Conservation (phyloP, 1,284 basidiomycete species). For the Boletus semigastroideus region DNA sequence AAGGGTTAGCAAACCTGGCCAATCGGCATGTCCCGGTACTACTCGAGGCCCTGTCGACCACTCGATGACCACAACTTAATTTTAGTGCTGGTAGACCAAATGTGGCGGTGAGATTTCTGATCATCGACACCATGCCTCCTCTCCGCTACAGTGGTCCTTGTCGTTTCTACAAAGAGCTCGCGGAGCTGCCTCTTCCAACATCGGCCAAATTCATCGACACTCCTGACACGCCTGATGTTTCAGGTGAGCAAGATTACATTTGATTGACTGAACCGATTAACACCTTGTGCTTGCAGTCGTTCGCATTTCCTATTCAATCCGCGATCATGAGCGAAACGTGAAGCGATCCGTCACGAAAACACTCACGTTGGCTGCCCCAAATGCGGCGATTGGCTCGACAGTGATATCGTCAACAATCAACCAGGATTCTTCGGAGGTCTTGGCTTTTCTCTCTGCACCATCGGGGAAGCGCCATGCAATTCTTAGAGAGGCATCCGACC, state of each 20-base stretch:
- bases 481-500: constrained; percentile 42
- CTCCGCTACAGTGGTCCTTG: constrained; percentile 24
- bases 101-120: neutral
- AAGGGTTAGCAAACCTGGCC: too few relatives aligned
- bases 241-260: constrained; percentile 14
- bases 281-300: constrained; percentile 33
- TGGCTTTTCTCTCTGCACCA: constrained; percentile 44
- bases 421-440: constrained; percentile 45
- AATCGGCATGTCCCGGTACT: too few relatives aligned
- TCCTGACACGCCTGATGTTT: constrained; percentile 2
- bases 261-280: neutral
- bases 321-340: constrained; percentile 49
- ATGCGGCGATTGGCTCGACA: constrained; percentile 7
- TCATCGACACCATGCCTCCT: constrained; percentile 13
- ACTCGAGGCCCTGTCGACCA: too few relatives aligned
- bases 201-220: constrained; percentile 26
- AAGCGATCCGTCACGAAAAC: constrained; percentile 48
- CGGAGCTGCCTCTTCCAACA: constrained; percentile 41
- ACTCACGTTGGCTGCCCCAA: constrained; percentile 31
- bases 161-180: constrained; percentile 39
- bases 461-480: constrained; percentile 46
- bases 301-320: constrained; percentile 43
- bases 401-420: constrained; percentile 24
- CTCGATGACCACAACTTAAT: neutral
- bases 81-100: neutral